phyloP scores from a whole-genome alignment of 352 stramenopile genomes.

The Phytophthora sansomeana region DNA sequence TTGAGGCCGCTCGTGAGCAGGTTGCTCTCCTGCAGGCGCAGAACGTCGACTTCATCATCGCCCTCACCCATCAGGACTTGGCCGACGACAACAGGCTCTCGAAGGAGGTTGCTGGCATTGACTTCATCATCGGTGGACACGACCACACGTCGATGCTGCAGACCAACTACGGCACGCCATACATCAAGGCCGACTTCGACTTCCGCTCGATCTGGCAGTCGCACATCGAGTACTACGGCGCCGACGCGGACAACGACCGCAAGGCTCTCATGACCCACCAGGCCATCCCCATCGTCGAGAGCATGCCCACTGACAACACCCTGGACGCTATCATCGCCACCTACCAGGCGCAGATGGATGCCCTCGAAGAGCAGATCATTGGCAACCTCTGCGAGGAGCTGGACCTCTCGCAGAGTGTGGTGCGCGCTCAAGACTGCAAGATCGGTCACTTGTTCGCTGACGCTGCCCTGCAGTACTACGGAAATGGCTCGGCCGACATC shows the following conservation, averaged over 20 bases:
- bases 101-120: conserved; percentile 65
- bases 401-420: conserved; percentile 59
- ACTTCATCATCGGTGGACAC: conserved; percentile 78
- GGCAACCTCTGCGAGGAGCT: conserved; percentile 62
- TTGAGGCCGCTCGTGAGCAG: conserved; percentile 60
- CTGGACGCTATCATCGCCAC: conserved; percentile 62
- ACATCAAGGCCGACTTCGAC: conserved; percentile 78
- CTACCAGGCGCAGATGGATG: conserved; percentile 52
- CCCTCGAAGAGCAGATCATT: conserved; percentile 53
- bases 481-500: conserved; percentile 55
- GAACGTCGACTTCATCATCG: conserved; percentile 77
- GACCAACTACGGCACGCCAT: conserved; percentile 74
- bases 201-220: conserved; percentile 77
- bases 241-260: conserved; percentile 33
- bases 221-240: conserved; percentile 65
- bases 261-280: conserved; percentile 61
- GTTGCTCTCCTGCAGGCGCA: conserved; percentile 50
- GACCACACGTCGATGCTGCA: conserved; percentile 82
- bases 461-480: conserved; percentile 57
- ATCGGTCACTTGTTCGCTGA: conserved; percentile 69
- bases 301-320: conserved; percentile 55
- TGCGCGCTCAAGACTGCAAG: conserved; percentile 58
- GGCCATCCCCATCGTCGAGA: conserved; percentile 62
- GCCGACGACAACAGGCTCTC: conserved; percentile 78
- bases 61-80: conserved; percentile 73